These are phyloP conservation scores for Boechera stricta DNA, from an alignment of 345 rosid species.

Conservation along the genomic window DNA sequence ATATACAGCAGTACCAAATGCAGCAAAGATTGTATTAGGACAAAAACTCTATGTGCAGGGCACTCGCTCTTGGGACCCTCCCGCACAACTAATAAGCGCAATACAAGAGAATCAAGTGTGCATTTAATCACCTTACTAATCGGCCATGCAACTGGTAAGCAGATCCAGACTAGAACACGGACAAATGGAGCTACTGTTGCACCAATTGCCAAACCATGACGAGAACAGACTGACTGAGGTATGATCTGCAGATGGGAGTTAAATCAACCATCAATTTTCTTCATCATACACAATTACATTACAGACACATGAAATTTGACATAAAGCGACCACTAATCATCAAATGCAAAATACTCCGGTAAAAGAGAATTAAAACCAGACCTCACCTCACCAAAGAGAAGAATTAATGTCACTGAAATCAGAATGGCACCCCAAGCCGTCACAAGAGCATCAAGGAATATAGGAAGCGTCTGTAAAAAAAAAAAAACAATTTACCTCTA, in stretches of 20 bases:
- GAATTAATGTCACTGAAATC: constrained; percentile 86
- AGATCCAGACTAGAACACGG: constrained; percentile 76
- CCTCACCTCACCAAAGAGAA: constrained; percentile 86
- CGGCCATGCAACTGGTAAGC: constrained; percentile 86
- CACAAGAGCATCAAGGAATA: constrained; percentile 76
- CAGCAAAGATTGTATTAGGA: not conserved
- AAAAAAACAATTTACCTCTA: not conserved
- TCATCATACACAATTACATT: not conserved
- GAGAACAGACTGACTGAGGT: constrained; percentile 89
- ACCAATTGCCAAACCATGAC: constrained; percentile 87
- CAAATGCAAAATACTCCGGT: not conserved
- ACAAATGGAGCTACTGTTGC: constrained; percentile 77
- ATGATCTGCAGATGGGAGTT: constrained; percentile 58
- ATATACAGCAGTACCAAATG: not conserved
- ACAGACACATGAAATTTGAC: not conserved
- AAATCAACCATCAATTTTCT: not conserved
- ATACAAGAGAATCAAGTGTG: not conserved
- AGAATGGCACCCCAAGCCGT: constrained; percentile 83
- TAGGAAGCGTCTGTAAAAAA: constrained; percentile 71
- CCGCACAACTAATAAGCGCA: not conserved
- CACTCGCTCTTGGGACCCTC: not conserved
- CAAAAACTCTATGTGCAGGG: not conserved
- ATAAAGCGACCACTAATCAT: not conserved
- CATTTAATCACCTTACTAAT: constrained; percentile 75
- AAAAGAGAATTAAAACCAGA: constrained; percentile 1